A percentile compares a stretch with the other conserved stretches of the same genome.
These are phyloP conservation scores for Sporisorium exsertum DNA, from an alignment of 1,284 basidiomycete species.

Conservation along the genomic window DNA sequence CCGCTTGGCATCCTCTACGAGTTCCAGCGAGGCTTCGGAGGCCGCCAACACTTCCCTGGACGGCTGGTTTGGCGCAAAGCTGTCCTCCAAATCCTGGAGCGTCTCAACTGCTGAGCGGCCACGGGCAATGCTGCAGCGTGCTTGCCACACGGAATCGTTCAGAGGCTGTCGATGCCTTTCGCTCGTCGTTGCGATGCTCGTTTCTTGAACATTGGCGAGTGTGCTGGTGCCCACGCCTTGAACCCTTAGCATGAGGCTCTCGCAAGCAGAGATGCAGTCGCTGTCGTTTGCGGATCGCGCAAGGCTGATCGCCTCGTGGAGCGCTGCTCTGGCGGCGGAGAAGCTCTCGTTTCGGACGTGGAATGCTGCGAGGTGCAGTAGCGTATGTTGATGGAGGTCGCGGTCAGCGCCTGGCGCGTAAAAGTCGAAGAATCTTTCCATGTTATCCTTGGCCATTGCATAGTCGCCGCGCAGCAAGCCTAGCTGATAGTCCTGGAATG, in stretches of 20 bases:
- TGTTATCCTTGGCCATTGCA: conserved; percentile 42
- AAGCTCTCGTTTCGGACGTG: conserved; percentile 39
- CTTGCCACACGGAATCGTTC: conserved; percentile 34
- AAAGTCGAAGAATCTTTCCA: conserved; percentile 53
- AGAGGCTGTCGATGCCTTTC: conserved; percentile 1
- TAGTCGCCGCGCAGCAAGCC: conserved; percentile 47
- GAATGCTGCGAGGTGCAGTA: conserved; percentile 44
- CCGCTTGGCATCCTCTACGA: conserved; percentile 43
- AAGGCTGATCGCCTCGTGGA: conserved; percentile 48
- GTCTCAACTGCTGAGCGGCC: conserved; percentile 32
- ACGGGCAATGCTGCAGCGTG: conserved; percentile 16
- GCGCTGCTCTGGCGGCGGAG: conserved; percentile 37
- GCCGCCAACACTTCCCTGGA: conserved; percentile 22
- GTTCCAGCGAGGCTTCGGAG: conserved; percentile 31
- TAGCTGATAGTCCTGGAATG: conserved; percentile 41
- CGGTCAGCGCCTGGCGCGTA: conserved; percentile 50
- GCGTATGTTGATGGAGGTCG: conserved; percentile 52
- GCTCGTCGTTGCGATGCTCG: neutral
- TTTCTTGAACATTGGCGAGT: conserved; percentile 10
- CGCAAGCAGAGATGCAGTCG: conserved; percentile 48
- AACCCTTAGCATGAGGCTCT: conserved; percentile 38
- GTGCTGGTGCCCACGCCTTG: conserved; percentile 36
- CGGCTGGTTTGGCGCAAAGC: conserved; percentile 15
- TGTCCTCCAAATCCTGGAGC: conserved; percentile 26
- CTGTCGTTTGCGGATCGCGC: conserved; percentile 44